phyloP scores from a whole-genome alignment of 495 filamentous ascomycete genomes.

The Elasticomyces elasticus region DNA sequence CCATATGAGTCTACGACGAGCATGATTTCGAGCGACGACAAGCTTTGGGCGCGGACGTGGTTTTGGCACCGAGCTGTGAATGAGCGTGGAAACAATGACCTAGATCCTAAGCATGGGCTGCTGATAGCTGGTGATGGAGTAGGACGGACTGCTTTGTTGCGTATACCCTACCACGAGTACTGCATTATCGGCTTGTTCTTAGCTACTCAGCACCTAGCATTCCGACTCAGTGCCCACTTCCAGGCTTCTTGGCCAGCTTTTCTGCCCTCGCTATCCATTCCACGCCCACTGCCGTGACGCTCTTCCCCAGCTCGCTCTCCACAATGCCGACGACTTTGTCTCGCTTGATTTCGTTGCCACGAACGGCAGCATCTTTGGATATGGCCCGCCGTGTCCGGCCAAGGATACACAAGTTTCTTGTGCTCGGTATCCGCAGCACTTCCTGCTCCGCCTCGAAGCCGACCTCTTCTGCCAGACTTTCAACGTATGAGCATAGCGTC shows the following conservation, averaged over 20 bases:
- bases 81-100: too few relatives aligned
- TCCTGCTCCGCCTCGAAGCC: slow-evolving; percentile 73
- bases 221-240: slow-evolving; percentile 32
- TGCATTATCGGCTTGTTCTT: too few relatives aligned
- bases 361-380: neutral
- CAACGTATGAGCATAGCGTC: slow-evolving; percentile 61
- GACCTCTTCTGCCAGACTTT: slow-evolving; percentile 52
- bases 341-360: neutral
- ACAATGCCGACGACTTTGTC: slow-evolving; percentile 27
- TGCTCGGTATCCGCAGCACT: slow-evolving; percentile 77
- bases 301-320: slow-evolving; percentile 24
- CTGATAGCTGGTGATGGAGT: too few relatives aligned
- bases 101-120: too few relatives aligned
- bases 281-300: slow-evolving; percentile 30
- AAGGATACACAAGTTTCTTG: slow-evolving; percentile 71
- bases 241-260: slow-evolving; percentile 38
- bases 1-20: neutral
- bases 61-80: too few relatives aligned
- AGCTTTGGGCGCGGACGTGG: too few relatives aligned
- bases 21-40: neutral
- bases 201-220: neutral
- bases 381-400: slow-evolving; percentile 34
- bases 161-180: too few relatives aligned
- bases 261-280: slow-evolving; percentile 47
- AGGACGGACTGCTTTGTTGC: too few relatives aligned